Base-by-base conservation (phyloP, 192 early-diverging fungal species). In the Coemansia biformis region DNA sequence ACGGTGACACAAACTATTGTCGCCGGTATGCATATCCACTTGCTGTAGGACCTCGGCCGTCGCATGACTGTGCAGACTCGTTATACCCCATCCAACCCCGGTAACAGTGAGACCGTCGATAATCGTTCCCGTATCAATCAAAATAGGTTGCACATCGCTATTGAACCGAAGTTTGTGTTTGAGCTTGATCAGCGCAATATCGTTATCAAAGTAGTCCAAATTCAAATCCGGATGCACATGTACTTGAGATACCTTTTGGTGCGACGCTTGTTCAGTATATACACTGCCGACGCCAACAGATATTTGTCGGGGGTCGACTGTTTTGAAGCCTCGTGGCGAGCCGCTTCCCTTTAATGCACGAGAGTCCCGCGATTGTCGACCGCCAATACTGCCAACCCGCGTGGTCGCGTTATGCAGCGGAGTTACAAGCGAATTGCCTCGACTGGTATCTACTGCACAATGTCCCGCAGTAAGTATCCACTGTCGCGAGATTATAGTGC, bases 391-490 rank as follows among this genome's bases (percentile, higher is more conserved):
- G n/a, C n/a, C n/a, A n/a, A n/a, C n/a, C n/a, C n/a, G n/a, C n/a
- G n/a, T n/a, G 11, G 4, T 42, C 19, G 18, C 18, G 28, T 41
- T 38, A 6, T 8, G 6, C n/a, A 22, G 33, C 5, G n/a, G n/a
- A n/a, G 46, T 36, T 6, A 26, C 43, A 0, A 71, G 50, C 2
- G 15, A 34, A 45, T 71, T 37, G n/a, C 60, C 67, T 3, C 33
- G 31, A 13, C 17, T n/a, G 0, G 47, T 50, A 41, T 60, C 42
- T 11, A 75, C 66, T 2, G 74, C 63, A 41, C 76, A 78, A 53
- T 78, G 76, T 2, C 48, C 76, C 4, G 76, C 76, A 7, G 76
- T 78, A 3, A 78, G 38, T 12, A 78, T 70, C 66, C 66, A 71
- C 13, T 66, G 52, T 0, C 43, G 28, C n/a, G 36, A 39, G 7